Conservation (phyloP, 768 basidiomycete genomes). For the Auricularia heimuer region DNA sequence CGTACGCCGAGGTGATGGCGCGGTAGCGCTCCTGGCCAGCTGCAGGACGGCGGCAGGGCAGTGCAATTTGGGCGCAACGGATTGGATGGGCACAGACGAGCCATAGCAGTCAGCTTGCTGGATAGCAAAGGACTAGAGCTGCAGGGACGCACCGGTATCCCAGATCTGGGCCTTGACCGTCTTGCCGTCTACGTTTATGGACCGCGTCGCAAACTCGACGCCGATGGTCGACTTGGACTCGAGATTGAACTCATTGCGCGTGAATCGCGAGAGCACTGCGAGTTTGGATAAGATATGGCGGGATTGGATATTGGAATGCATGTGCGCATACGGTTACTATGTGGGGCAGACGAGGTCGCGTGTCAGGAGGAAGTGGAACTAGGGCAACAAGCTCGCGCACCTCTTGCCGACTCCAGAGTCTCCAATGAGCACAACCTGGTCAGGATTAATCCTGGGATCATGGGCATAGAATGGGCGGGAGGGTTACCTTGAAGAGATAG, state of each 20-base stretch:
- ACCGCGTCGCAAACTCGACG: conserved; percentile 40
- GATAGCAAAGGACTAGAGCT: conserved; percentile 4
- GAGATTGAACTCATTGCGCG: conserved; percentile 40
- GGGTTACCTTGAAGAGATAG: conserved; percentile 84
- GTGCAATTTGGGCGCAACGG: background rate
- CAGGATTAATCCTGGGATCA: background rate
- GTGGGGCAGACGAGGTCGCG: background rate
- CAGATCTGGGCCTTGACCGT: conserved; percentile 43
- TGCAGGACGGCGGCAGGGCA: conserved; percentile 9
- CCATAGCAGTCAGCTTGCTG: background rate
- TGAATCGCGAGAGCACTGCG: conserved; percentile 40
- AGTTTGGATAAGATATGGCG: background rate
- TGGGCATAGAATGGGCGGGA: background rate
- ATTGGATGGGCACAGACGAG: background rate
- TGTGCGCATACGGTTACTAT: conserved; percentile 4
- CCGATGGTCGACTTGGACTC: conserved; percentile 43
- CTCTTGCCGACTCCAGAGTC: conserved; percentile 1
- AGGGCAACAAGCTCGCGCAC: background rate
- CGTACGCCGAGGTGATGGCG: conserved; percentile 39
- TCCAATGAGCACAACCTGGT: background rate
- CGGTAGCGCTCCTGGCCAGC: conserved; percentile 42
- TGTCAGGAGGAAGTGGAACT: background rate
- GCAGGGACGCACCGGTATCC: conserved; percentile 30
- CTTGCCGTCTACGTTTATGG: conserved; percentile 38
- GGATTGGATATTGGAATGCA: background rate